A percentile compares a stretch with the other conserved stretches of the same genome.
These are phyloP conservation scores for Plasmopara muralis DNA, from an alignment of 352 stramenopile genomes.

Conservation along the genomic window DNA sequence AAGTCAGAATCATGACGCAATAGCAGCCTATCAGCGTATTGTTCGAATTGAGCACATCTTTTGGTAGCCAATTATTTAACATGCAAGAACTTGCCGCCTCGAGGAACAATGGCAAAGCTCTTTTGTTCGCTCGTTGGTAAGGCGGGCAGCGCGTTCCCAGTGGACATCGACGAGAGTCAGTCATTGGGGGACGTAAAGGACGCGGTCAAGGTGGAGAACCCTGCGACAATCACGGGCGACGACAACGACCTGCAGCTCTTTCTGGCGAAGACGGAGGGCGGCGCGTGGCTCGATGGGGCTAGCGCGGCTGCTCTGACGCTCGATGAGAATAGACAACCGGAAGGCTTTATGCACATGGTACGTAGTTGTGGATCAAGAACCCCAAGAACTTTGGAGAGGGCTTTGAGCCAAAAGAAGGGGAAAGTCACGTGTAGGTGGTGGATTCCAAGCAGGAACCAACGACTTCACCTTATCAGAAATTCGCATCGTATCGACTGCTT, in stretches of 20 bases:
- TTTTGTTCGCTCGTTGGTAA: no score
- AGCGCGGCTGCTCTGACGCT: not conserved
- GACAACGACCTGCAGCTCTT: not conserved
- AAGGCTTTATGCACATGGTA: not conserved
- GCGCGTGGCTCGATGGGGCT: not conserved
- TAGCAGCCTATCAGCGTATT: no score
- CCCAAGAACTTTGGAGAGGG: no score
- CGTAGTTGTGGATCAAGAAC: not conserved
- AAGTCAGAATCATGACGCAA: not conserved
- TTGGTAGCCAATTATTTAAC: not conserved
- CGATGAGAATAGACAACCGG: not conserved
- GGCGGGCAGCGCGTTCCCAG: not conserved
- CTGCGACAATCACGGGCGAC: not conserved
- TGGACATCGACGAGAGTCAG: not conserved
- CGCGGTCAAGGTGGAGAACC: not conserved
- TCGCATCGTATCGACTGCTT: constrained; percentile 2
- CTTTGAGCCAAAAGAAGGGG: no score
- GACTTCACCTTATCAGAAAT: not conserved
- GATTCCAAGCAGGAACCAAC: no score
- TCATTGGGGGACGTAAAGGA: not conserved
- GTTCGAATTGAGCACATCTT: no score
- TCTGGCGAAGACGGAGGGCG: not conserved
- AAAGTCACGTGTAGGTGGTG: no score
- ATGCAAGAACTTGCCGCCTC: constrained; percentile 2
- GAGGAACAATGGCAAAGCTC: no score